Evolutionary conservation across 2,329 filamentous ascomycete species (phyloP), one percentile per base, ranked within the genome.

Genomic region (Beauveria sp.): DNA sequence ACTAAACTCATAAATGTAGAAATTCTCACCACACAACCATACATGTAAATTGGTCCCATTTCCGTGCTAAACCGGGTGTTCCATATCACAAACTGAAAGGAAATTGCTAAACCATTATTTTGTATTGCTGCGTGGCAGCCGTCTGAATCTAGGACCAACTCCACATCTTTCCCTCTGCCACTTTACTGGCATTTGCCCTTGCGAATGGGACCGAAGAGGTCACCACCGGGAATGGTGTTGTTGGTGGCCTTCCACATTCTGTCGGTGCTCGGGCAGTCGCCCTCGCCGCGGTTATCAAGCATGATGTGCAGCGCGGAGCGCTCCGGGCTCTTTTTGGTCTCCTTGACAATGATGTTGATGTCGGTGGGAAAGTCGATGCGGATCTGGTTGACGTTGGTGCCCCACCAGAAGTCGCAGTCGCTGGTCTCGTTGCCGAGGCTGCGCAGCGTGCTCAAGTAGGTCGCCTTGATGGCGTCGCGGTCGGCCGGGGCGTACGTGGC

Each of bases 261-360:
- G 24, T 62, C 53, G 40, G 59, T 31, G 20, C 31, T 48, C 7
- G n/a, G 54, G 54, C 61, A 62, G 16, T 46, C 48, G 54, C 61
- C 59, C 38, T 62, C 54, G 31, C 61, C 61, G 14, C 31, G 48
- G 2, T 49, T 62, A 24, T 62, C 61, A 16, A 62, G 55, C 51
- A 48, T 46, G 49, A 62, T 62, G 54, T 62, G 61, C 61, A 62
- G 58, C 18, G 61, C 59, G 40, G 61, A 62, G 40, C 61, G 61
- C 28, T 38, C 34, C 10, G 12, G 12, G 5, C 34, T 14, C 34
- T 38, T 38, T 38, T 38, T 38, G 5, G 5, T 38, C 34, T 38
- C 34, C 34, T 62, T 49, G 16, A 48, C 48, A 16, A 62, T 49
- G 31, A 62, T 62, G 42, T 62, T 59, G 38, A 62, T 58, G 34